Percentiles rank a stretch among this genome's conserved stretches.
Evolutionary conservation across 306 rosid species (phyloP).

Genomic region (Myrica gale): DNA sequence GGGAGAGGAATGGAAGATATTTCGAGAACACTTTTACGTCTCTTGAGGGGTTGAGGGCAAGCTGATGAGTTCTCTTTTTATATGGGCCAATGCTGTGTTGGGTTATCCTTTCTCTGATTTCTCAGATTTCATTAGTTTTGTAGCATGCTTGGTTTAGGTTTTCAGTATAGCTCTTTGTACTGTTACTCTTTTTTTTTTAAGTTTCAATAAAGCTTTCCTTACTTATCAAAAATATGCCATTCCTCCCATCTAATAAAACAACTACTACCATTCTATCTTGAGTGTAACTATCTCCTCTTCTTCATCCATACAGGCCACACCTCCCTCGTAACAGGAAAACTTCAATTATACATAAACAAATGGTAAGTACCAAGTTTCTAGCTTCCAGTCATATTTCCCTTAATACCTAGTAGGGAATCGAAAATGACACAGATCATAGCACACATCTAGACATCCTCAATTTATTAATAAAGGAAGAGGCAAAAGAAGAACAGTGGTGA

Average conservation of each 20-base stretch:
- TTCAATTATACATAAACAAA: background rate
- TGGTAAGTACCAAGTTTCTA: background rate
- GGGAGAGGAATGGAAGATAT: no score
- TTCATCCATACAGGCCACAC: background rate
- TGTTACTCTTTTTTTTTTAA: no score
- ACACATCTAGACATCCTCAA: background rate
- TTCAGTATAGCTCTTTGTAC: no score
- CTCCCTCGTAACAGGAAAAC: background rate
- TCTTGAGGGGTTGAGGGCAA: no score
- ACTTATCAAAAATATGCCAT: background rate
- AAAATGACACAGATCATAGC: no score
- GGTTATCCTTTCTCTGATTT: no score
- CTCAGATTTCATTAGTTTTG: no score
- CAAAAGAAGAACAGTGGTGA: background rate
- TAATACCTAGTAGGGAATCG: background rate
- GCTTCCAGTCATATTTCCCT: background rate
- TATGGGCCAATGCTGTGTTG: no score
- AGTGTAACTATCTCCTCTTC: background rate
- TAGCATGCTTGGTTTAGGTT: no score
- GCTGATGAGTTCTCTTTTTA: no score
- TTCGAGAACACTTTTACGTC: no score
- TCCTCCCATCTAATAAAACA: background rate
- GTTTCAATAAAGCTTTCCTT: no score
- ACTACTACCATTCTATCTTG: background rate
- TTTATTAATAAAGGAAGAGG: background rate